Base-by-base conservation (phyloP, 768 basidiomycete species). In the Polyporus arcularius region DNA sequence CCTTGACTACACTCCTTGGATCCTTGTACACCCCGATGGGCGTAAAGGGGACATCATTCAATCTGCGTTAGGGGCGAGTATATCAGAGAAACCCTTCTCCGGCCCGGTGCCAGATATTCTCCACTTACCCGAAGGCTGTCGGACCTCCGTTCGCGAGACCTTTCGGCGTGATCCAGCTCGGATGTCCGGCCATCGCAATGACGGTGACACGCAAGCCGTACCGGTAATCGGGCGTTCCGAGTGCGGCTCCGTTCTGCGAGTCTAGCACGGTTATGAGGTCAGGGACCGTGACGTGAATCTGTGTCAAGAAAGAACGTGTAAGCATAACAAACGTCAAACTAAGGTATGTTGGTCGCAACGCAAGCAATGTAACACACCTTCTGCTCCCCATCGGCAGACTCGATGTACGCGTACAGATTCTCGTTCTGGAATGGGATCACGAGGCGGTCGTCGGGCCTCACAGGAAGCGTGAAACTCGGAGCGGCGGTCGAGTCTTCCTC, bases 231-330 rank as follows among this genome's bases (percentile, higher is more conserved):
- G 80, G 87, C 1, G 86, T 86, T 14, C 87, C 86, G 8, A 89
- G 73, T 32, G 85, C 82, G 4, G 79, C 75, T 0, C 87, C 87
- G 58, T 75, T 84, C 63, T 85, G 85, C 21, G 84, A 80, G 63
- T 89, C 87, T 11, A 88, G 71, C 11, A 88, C 82, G 0, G 82
- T 76, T 55, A 89, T 86, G 28, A 89, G 76, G 69, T 89, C 87
- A 4, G 87, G 88, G 11, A 89, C 87, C 38, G 79, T 78, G 35
- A 80, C 82, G 1, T 82, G 72, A 41, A 85, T 73, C 79, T 82
- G 42, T 54, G 64, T 26, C 45, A n/a, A 41, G 16, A 16, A 31
- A 46, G 14, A 53, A 57, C 49, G 60, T 58, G 14, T 68, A 62
- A 11, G 63, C 64, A 9, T 66, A 52, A 15, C n/a, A 54, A 31